These are phyloP conservation scores for Sedum album DNA, from an alignment of 164 flowering plant species.

Conservation along the genomic window DNA sequence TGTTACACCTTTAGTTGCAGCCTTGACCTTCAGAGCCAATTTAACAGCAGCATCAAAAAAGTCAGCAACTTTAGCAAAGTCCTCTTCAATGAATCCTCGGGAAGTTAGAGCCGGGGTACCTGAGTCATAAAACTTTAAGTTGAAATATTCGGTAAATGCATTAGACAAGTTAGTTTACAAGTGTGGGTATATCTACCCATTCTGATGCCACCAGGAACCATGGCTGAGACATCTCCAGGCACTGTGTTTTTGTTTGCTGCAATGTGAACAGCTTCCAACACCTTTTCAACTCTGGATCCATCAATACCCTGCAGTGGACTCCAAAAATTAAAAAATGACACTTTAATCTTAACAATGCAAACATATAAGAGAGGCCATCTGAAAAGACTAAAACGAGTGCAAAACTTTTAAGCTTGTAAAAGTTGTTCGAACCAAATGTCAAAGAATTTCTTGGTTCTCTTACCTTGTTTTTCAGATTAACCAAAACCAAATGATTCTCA, in stretches of 20 bases:
- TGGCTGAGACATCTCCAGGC: constrained; percentile 70
- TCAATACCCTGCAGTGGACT: constrained; percentile 67
- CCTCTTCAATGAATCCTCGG: constrained; percentile 90
- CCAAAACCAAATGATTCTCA: constrained; percentile 92
- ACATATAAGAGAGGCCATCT: too few relatives aligned
- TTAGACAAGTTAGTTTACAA: not conserved
- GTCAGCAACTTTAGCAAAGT: constrained; percentile 87
- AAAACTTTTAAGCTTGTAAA: not conserved
- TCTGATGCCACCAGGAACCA: constrained; percentile 99
- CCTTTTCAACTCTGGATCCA: constrained; percentile 98
- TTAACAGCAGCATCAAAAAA: constrained; percentile 83
- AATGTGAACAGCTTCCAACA: constrained; percentile 89
- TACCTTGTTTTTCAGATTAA: constrained; percentile 57
- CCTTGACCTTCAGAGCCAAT: constrained; percentile 75
- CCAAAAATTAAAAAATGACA: not conserved
- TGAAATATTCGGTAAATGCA: not conserved
- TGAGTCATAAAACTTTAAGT: constrained; percentile 21
- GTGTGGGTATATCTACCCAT: constrained; percentile 57
- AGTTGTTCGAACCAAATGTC: not conserved
- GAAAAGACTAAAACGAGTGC: too few relatives aligned
- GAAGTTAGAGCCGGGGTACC: constrained; percentile 99
- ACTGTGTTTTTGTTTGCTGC: constrained; percentile 99
- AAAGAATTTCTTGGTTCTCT: not conserved
- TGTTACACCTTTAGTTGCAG: constrained; percentile 55
- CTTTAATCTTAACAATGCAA: too few relatives aligned